Percentiles rank a stretch among this genome's conserved stretches.
phyloP scores from a whole-genome alignment of 2,329 filamentous ascomycete species.

The Didymella pomorum region DNA sequence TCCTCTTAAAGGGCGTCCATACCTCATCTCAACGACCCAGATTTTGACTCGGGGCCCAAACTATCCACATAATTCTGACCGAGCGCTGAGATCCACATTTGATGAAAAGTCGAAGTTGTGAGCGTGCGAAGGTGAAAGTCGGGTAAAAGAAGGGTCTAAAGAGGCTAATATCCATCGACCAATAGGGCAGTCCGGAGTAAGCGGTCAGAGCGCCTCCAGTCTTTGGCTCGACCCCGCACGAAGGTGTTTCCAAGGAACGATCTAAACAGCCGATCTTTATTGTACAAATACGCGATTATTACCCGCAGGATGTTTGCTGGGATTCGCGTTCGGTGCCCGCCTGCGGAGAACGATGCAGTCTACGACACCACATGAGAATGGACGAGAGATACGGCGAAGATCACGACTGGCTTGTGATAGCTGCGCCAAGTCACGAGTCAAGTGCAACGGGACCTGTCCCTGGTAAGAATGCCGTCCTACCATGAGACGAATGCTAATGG shows the following conservation, averaged over 20 bases:
- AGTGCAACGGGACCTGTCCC: conserved; percentile 2
- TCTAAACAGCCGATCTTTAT: background rate
- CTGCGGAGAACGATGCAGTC: background rate
- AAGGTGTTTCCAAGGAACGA: background rate
- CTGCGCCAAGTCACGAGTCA: conserved; percentile 8
- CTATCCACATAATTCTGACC: background rate
- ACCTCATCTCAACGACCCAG: background rate
- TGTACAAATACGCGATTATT: conserved; percentile 10
- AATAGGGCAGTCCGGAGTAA: background rate
- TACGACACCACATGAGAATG: background rate
- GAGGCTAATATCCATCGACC: background rate
- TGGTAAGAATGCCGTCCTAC: background rate
- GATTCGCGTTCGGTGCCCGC: background rate
- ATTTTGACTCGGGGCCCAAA: background rate
- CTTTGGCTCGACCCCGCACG: conserved; percentile 2
- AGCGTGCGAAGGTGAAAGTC: background rate
- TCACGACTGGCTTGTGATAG: conserved; percentile 8
- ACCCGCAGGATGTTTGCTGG: conserved; percentile 7
- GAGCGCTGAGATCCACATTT: background rate
- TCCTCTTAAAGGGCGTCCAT: background rate
- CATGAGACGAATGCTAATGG: background rate
- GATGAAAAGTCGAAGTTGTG: background rate
- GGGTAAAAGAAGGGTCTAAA: background rate
- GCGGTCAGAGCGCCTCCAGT: background rate
- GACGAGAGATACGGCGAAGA: conserved; percentile 8